Percentiles rank a stretch among this genome's conserved stretches.
Evolutionary conservation across 805 yeast genomes (phyloP).

Genomic region (Metschnikowia henanensis): DNA sequence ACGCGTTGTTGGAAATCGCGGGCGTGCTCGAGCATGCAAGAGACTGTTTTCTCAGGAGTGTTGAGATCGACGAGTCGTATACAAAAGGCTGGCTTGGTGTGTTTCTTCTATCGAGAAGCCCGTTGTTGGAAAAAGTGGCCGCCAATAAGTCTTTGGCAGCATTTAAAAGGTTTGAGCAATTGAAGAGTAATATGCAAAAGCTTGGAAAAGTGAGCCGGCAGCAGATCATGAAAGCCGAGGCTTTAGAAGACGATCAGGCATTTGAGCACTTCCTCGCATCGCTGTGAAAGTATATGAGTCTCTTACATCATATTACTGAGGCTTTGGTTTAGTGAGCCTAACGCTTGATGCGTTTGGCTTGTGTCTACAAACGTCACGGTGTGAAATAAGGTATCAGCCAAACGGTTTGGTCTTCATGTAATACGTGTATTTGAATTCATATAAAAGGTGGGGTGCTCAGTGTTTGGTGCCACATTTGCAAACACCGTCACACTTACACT

Average conservation of each 20-base stretch:
- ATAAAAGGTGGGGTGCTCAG: background rate
- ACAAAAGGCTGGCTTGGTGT: conserved; percentile 77
- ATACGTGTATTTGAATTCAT: background rate
- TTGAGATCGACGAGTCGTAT: conserved; percentile 73
- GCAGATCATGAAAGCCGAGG: conserved; percentile 23
- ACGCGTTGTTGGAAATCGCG: conserved; percentile 27
- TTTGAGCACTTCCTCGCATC: conserved; percentile 9
- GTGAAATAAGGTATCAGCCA: no score
- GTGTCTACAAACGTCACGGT: no score
- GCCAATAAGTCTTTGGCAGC: conserved; percentile 15
- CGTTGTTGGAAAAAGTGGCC: conserved; percentile 19
- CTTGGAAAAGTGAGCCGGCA: conserved; percentile 21
- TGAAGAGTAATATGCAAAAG: conserved; percentile 23
- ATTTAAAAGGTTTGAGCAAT: conserved; percentile 22
- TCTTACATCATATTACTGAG: no score
- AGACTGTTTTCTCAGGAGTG: conserved; percentile 61
- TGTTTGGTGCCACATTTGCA: conserved; percentile 14
- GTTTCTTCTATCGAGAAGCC: conserved; percentile 28
- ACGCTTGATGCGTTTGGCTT: no score
- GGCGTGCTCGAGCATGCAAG: conserved; percentile 29
- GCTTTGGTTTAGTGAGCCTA: no score
- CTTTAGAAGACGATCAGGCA: conserved; percentile 13
- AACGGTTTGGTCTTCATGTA: no score
- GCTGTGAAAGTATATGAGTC: no score
- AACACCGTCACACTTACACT: conserved; percentile 12